Evolutionary conservation across 2,329 filamentous ascomycete genomes (phyloP).

Genomic region (Stagonosporopsis tanaceti): DNA sequence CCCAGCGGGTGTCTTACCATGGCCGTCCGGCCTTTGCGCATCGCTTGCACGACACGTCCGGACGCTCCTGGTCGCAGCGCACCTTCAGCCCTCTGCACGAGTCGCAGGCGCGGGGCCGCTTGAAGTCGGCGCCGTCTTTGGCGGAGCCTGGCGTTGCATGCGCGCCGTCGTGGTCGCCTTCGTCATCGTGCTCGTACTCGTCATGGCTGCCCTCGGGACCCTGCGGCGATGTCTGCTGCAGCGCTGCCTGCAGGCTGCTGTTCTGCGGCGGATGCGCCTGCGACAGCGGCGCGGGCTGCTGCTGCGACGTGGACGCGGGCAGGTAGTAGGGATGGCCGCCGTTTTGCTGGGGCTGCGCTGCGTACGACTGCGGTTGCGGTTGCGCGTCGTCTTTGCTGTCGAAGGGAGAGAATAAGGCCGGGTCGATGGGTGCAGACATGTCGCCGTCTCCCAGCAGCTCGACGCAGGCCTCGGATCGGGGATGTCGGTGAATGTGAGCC

Average conservation of each 20-base stretch:
- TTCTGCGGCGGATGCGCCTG: conserved; percentile 26
- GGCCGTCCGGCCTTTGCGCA: conserved; percentile 81
- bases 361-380: conserved; percentile 31
- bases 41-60: conserved; percentile 66
- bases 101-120: conserved; percentile 58
- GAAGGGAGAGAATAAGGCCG: conserved; percentile 39
- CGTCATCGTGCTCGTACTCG: conserved; percentile 40
- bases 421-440: conserved; percentile 46
- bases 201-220: conserved; percentile 33
- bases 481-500: conserved; percentile 2
- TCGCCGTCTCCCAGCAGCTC: conserved; percentile 4
- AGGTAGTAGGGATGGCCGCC: conserved; percentile 45
- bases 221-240: conserved; percentile 42
- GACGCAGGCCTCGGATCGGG: neutral
- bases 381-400: conserved; percentile 24
- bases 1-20: conserved; percentile 68
- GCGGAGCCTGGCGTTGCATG: conserved; percentile 41
- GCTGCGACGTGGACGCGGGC: conserved; percentile 31
- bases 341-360: conserved; percentile 34
- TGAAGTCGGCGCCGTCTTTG: conserved; percentile 50
- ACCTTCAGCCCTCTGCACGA: conserved; percentile 56
- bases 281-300: conserved; percentile 26
- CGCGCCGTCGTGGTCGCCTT: conserved; percentile 40
- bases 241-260: conserved; percentile 41
- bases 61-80: conserved; percentile 80